Evolutionary conservation across 1,139 yeast species (phyloP).

Genomic region (Waltiozyma sp.): DNA sequence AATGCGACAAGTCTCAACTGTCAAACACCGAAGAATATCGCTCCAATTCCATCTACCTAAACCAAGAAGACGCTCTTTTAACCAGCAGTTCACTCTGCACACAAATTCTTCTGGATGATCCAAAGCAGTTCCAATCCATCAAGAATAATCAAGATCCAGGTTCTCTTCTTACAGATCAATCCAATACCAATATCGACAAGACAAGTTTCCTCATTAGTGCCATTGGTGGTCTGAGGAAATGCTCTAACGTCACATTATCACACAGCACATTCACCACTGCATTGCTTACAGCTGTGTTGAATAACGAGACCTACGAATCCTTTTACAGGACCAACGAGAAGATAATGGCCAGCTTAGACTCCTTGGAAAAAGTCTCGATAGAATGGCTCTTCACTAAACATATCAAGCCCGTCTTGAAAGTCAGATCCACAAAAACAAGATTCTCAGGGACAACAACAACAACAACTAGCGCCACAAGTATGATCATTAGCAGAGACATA

Average conservation of each 20-base stretch:
- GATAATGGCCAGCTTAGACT: slow-evolving; percentile 13
- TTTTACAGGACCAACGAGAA: slow-evolving; percentile 6
- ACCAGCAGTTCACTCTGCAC: slow-evolving; percentile 9
- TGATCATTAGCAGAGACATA: too few relatives aligned
- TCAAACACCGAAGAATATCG: slow-evolving; percentile 5
- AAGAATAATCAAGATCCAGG: slow-evolving; percentile 28
- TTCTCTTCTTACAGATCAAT: slow-evolving; percentile 17
- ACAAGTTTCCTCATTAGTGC: slow-evolving; percentile 28
- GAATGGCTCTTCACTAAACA: slow-evolving; percentile 41
- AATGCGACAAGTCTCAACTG: neutral
- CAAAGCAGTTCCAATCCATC: slow-evolving; percentile 23
- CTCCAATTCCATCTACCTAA: slow-evolving; percentile 14
- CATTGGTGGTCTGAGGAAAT: slow-evolving; percentile 40
- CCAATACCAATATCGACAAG: neutral
- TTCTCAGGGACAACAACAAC: slow-evolving; percentile 22
- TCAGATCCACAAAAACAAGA: slow-evolving; percentile 38
- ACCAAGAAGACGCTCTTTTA: slow-evolving; percentile 10
- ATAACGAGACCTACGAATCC: slow-evolving; percentile 6
- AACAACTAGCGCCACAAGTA: neutral
- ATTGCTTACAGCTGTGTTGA: slow-evolving; percentile 6
- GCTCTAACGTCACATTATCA: slow-evolving; percentile 25
- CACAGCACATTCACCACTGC: slow-evolving; percentile 12
- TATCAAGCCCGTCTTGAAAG: slow-evolving; percentile 34
- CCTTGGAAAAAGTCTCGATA: slow-evolving; percentile 38
- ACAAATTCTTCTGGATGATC: slow-evolving; percentile 23